Evolutionary conservation across 2,329 filamentous ascomycete genomes (phyloP), one percentile per base, ranked within the genome.

Genomic region (Myriosclerotinia scirpicola): DNA sequence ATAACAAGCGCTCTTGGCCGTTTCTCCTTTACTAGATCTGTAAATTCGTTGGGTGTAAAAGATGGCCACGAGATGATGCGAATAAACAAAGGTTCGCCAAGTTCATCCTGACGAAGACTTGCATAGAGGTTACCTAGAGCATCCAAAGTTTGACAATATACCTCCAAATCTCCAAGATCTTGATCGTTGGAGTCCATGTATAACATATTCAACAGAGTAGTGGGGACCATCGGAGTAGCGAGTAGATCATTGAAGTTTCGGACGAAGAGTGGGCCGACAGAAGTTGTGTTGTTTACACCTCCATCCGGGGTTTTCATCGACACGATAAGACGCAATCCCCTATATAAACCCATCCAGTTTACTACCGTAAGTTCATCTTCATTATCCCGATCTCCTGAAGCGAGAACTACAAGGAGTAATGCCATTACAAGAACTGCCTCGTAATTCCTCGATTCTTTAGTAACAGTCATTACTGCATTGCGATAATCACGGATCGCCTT

Each of bases 361-460:
- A 74, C 50, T 44, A 73, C 65, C 2, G 69, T 68, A 9, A 75
- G 65, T 14, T 74, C 72, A 44, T 69, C 71, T 0, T 69, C 68
- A 1, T 54, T 61, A 12, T 60, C 42, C 38, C 68, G 54, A 38
- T 70, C 69, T 34, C 70, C 69, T 2, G 71, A 71, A 42, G 71
- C 72, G 5, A 75, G 68, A 7, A 71, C 61, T 22, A 75, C 65
- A 5, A 76, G 56, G 12, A 76, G 62, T 26, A 74, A 62, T n/a
- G 74, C 67, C 68, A 71, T 74, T 7, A 74, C 64, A 8, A 74
- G 55, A 3, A 71, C 69, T 26, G 74, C 73, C 62, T 75, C 72
- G 46, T 69, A 75, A 14, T 69, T 69, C n/a, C 59, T 54, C 26
- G 68, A 64, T 34, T 69, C 64, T 22, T 66, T 64, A 34, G 59